Conservation (phyloP, 306 rosid species). For the Dryas octopetala region DNA sequence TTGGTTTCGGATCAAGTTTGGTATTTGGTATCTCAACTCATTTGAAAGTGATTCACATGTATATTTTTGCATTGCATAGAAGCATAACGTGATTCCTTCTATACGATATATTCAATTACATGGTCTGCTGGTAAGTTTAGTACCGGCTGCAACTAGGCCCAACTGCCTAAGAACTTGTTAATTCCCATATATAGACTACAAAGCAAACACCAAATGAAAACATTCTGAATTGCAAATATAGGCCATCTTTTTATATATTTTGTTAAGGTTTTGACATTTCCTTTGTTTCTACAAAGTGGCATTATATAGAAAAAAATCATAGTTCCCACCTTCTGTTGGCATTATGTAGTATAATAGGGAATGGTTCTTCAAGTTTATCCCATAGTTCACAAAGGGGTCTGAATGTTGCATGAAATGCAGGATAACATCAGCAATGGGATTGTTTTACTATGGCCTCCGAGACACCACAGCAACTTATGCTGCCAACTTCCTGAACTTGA, state of each 20-base stretch:
- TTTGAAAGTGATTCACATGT: neutral
- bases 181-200: neutral
- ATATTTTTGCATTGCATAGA: neutral
- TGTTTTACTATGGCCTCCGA: conserved; percentile 60
- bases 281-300: neutral
- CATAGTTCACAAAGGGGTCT: no score
- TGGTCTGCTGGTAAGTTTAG: no score
- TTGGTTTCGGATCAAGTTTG: neutral
- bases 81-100: neutral
- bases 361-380: no score
- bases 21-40: neutral
- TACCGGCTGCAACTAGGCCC: no score
- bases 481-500: conserved; percentile 53
- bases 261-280: neutral
- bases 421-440: conserved; percentile 48
- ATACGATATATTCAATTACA: neutral
- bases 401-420: conserved; percentile 27
- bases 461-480: conserved; percentile 72
- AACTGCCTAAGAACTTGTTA: no score
- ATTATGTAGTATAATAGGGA: no score
- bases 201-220: neutral
- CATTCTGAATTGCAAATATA: neutral
- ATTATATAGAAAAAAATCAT: neutral
- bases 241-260: neutral
- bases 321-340: no score